Conservation (phyloP, 2,329 filamentous ascomycete genomes). For the Phialophora tarda region DNA sequence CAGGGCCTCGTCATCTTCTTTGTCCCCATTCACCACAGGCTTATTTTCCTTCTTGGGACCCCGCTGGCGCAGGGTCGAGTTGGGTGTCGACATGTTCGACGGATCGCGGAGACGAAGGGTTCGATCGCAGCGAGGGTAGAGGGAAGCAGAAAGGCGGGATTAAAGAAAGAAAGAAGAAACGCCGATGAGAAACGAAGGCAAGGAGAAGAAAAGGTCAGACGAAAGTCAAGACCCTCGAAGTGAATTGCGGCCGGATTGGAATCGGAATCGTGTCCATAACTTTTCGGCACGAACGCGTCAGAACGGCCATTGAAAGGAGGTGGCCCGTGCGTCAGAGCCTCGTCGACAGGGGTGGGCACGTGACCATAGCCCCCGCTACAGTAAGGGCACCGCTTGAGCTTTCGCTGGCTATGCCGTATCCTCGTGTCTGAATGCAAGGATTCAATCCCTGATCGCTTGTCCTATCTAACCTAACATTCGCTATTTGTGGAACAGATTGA, state of each 20-base stretch:
- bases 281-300: slow-evolving; percentile 3
- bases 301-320: background rate
- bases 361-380: no score
- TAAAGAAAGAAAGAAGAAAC: slow-evolving; percentile 4
- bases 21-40: slow-evolving; percentile 34
- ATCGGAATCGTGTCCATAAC: slow-evolving; percentile 12
- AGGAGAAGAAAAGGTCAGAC: background rate
- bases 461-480: background rate
- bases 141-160: background rate
- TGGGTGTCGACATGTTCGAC: slow-evolving; percentile 36
- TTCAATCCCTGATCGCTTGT: background rate
- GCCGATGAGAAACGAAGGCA: slow-evolving; percentile 1
- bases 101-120: slow-evolving; percentile 8
- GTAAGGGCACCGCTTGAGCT: no score
- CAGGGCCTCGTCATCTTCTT: slow-evolving; percentile 31
- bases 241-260: slow-evolving; percentile 2
- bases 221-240: slow-evolving; percentile 4
- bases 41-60: slow-evolving; percentile 38
- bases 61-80: slow-evolving; percentile 38
- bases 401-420: no score
- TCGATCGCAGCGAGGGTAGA: slow-evolving; percentile 3
- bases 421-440: no score
- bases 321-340: slow-evolving; percentile 7
- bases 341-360: no score
- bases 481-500: background rate